Evolutionary conservation across 2,329 filamentous ascomycete species (phyloP).

Genomic region (Drechslerella stenobrocha): DNA sequence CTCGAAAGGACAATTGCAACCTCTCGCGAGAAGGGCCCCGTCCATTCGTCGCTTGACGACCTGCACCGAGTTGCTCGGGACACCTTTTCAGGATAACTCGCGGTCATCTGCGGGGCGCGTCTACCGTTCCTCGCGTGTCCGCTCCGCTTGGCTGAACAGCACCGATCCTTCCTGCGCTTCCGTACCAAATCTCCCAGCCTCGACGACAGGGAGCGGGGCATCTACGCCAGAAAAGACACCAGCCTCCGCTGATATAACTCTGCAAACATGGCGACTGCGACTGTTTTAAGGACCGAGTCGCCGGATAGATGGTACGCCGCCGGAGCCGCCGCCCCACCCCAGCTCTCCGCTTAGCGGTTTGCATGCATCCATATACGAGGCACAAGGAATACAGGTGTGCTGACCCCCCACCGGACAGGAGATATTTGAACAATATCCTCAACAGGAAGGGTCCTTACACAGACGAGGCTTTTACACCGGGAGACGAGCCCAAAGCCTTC

Average conservation of each 20-base stretch:
- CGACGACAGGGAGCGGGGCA: neutral
- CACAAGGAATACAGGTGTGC: conserved; percentile 3
- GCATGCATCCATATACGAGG: neutral
- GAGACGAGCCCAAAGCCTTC: conserved; percentile 60
- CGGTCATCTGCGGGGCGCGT: conserved; percentile 1
- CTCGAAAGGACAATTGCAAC: conserved; percentile 42
- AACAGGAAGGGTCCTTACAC: conserved; percentile 78
- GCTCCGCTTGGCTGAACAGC: conserved; percentile 24
- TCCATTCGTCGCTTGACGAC: conserved; percentile 40
- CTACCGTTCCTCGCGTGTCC: conserved; percentile 11
- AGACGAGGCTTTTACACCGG: conserved; percentile 65
- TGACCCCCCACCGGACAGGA: conserved; percentile 61
- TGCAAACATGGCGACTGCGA: conserved; percentile 28
- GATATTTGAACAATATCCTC: conserved; percentile 79
- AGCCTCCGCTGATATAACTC: neutral
- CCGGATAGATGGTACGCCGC: conserved; percentile 33
- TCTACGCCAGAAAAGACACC: neutral
- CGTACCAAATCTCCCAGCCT: conserved; percentile 16
- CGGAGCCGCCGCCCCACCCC: conserved; percentile 40
- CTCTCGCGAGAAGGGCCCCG: conserved; percentile 39
- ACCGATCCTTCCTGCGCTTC: conserved; percentile 36
- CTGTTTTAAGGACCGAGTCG: conserved; percentile 37
- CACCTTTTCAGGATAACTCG: conserved; percentile 30
- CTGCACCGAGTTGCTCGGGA: conserved; percentile 36
- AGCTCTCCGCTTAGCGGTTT: conserved; percentile 38